A percentile compares a stretch with the other conserved stretches of the same genome.
phyloP scores from a whole-genome alignment of 306 rosid genomes.

The Echinosophora koreensis region DNA sequence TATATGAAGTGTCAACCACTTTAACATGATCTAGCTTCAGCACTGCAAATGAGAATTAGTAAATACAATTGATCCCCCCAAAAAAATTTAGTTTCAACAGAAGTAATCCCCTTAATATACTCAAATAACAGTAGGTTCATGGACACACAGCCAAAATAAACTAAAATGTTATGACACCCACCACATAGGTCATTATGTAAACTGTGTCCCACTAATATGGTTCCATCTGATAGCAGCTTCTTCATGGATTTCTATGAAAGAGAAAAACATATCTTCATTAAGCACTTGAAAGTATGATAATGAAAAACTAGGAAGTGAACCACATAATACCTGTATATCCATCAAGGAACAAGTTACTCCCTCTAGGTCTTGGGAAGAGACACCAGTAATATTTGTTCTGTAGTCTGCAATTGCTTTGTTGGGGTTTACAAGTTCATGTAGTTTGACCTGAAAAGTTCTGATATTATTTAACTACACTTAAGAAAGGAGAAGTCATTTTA shows the following conservation, averaged over 20 bases:
- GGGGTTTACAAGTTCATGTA: conserved; percentile 76
- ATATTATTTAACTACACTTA: conserved; percentile 32
- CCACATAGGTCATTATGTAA: conserved; percentile 83
- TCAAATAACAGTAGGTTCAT: conserved; percentile 7
- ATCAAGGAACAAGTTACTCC: conserved; percentile 68
- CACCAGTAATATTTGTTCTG: conserved; percentile 81
- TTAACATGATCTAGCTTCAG: conserved; percentile 78
- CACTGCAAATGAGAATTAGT: conserved; percentile 54
- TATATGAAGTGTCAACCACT: conserved; percentile 86
- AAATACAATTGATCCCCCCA: conserved; percentile 9
- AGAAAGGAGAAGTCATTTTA: conserved; percentile 12
- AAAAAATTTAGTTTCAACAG: background rate
- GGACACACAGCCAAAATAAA: conserved; percentile 6
- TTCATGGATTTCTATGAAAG: conserved; percentile 62
- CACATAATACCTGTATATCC: conserved; percentile 71
- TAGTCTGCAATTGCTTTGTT: conserved; percentile 70
- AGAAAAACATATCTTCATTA: conserved; percentile 42
- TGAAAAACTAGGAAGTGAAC: conserved; percentile 40
- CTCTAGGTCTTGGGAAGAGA: conserved; percentile 69
- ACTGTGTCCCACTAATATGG: conserved; percentile 91
- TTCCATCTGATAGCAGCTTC: conserved; percentile 66
- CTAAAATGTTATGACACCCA: conserved; percentile 35
- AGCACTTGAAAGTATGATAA: conserved; percentile 28
- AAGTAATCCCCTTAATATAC: conserved; percentile 4
- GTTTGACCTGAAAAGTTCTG: conserved; percentile 70